Percentiles rank a stretch among this genome's conserved stretches.
phyloP scores from a whole-genome alignment of 768 basidiomycete species.

The Leccinellum rugosiceps region DNA sequence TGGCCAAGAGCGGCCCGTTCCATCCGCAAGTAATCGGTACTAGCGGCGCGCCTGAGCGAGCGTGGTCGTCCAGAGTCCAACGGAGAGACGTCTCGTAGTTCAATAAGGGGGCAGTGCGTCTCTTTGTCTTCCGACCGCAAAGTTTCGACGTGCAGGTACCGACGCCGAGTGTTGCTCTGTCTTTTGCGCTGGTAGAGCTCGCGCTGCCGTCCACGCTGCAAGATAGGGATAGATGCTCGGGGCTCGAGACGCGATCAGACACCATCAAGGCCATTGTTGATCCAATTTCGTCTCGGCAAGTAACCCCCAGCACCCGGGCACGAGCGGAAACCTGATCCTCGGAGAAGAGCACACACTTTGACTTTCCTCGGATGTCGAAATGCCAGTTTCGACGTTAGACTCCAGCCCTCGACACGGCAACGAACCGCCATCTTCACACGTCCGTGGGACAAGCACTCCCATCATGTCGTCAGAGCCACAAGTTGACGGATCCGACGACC shows the following conservation, averaged over 20 bases:
- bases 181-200: neutral
- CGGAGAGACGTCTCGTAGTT: neutral
- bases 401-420: neutral
- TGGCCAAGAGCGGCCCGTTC: conserved; percentile 1
- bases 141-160: neutral
- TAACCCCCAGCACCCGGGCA: neutral
- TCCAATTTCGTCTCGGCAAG: neutral
- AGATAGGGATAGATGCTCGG: neutral
- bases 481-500: neutral
- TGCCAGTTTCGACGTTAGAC: neutral
- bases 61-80: neutral
- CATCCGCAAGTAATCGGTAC: neutral
- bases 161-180: neutral
- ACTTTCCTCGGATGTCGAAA: neutral
- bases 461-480: neutral
- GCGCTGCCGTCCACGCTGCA: neutral
- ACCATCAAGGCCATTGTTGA: neutral
- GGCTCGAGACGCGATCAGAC: neutral
- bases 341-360: neutral
- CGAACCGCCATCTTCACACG: neutral
- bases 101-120: neutral
- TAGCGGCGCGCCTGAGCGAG: neutral
- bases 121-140: neutral
- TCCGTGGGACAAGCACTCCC: neutral
- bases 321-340: neutral